Percentiles rank a stretch among this genome's conserved stretches.
Conservation (phyloP, 2,329 filamentous ascomycete species). For the Coniochaeta sp. region DNA sequence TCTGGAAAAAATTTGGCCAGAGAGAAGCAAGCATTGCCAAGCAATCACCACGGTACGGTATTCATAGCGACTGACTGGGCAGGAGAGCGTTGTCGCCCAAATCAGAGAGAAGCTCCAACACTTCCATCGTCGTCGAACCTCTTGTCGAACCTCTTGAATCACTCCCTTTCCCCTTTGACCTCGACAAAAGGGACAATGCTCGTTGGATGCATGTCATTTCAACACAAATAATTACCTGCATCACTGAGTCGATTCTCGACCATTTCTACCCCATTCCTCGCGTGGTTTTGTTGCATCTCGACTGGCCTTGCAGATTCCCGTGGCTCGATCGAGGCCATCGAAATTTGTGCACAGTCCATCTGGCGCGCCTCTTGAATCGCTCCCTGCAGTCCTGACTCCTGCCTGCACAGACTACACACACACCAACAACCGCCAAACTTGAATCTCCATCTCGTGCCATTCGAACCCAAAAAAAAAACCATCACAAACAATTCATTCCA, state of each 20-base stretch:
- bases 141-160: no score
- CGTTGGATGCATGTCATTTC: background rate
- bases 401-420: no score
- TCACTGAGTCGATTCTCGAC: background rate
- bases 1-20: background rate
- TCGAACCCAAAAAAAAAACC: background rate
- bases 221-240: background rate
- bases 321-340: background rate
- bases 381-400: background rate
- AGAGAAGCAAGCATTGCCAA: background rate
- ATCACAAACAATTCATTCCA: background rate
- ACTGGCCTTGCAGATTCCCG: background rate
- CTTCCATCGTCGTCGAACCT: background rate
- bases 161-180: background rate
- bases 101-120: background rate
- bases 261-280: background rate
- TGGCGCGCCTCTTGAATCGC: background rate
- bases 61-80: no score
- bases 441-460: background rate
- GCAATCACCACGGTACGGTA: no score
- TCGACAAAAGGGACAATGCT: background rate
- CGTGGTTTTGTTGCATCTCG: background rate
- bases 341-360: constrained; percentile 3
- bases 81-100: background rate
- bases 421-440: constrained; percentile 2